Percentiles rank a stretch among this genome's conserved stretches.
phyloP scores from a whole-genome alignment of 768 basidiomycete species.

The Russula abietina region DNA sequence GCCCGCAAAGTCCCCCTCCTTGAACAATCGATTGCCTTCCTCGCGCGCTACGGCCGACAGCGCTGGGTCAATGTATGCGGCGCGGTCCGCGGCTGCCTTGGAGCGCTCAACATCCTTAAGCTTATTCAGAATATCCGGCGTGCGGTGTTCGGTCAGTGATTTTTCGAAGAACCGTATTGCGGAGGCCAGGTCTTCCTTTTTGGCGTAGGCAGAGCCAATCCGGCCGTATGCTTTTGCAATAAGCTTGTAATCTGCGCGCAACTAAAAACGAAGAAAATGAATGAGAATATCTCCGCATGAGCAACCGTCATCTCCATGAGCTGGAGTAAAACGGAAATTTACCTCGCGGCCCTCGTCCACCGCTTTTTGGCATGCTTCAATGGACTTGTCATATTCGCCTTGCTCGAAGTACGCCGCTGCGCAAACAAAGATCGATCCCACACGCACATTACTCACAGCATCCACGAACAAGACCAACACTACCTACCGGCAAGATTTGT shows the following conservation, averaged over 20 bases:
- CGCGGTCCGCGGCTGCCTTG: constrained; percentile 70
- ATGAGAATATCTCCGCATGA: background rate
- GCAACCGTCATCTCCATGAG: background rate
- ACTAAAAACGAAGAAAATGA: constrained; percentile 32
- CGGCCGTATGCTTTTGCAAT: constrained; percentile 93
- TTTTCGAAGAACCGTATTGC: constrained; percentile 93
- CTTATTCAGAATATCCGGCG: constrained; percentile 86
- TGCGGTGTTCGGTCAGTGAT: constrained; percentile 93
- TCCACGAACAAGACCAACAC: background rate
- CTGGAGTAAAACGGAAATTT: constrained; percentile 24
- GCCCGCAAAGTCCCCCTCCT: constrained; percentile 83
- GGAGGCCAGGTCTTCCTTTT: constrained; percentile 64
- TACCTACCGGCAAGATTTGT: constrained; percentile 78
- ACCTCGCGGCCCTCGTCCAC: constrained; percentile 88
- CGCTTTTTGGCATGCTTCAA: constrained; percentile 92
- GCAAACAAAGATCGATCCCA: background rate
- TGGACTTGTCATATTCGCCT: constrained; percentile 83
- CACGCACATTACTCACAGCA: constrained; percentile 7
- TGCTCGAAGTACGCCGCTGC: constrained; percentile 91
- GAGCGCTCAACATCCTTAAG: constrained; percentile 76
- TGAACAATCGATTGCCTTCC: constrained; percentile 90
- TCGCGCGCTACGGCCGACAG: constrained; percentile 79
- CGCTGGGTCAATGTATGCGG: constrained; percentile 83
- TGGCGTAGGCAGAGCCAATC: constrained; percentile 76
- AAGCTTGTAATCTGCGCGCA: constrained; percentile 91